phyloP scores from a whole-genome alignment of 1,284 basidiomycete species.

The Rhodotorula sp. region DNA sequence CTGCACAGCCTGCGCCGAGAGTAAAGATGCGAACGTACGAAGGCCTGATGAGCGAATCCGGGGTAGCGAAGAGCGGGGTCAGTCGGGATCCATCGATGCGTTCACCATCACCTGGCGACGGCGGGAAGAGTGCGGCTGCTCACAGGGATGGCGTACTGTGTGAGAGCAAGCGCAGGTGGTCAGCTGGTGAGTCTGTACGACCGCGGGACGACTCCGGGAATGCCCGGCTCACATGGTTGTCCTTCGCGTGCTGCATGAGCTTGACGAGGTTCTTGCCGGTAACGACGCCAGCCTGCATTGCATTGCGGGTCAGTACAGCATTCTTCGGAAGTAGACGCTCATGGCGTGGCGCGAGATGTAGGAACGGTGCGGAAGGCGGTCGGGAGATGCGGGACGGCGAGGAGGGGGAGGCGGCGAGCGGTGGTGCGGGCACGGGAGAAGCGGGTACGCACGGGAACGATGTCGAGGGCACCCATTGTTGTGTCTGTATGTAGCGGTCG shows the following conservation, averaged over 20 bases:
- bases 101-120: neutral
- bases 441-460: neutral
- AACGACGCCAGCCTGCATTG: conserved; percentile 69
- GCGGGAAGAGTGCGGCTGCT: neutral
- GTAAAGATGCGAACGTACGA: conserved; percentile 18
- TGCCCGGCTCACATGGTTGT: conserved; percentile 65
- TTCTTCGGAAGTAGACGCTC: too few relatives aligned
- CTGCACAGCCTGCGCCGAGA: neutral
- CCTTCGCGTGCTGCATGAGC: conserved; percentile 82
- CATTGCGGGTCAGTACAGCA: too few relatives aligned
- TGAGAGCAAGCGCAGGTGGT: conserved; percentile 1
- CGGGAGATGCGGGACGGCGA: too few relatives aligned
- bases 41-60: conserved; percentile 19
- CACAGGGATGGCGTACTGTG: conserved; percentile 40
- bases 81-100: conserved; percentile 5
- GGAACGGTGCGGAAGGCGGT: too few relatives aligned
- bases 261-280: conserved; percentile 84
- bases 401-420: too few relatives aligned
- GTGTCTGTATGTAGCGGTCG: neutral
- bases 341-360: too few relatives aligned
- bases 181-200: neutral
- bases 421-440: neutral
- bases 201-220: neutral
- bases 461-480: conserved; percentile 34
- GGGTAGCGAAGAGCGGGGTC: conserved; percentile 12